Conservation (phyloP, 257 asterid genomes). For the Solanum arcanum region DNA sequence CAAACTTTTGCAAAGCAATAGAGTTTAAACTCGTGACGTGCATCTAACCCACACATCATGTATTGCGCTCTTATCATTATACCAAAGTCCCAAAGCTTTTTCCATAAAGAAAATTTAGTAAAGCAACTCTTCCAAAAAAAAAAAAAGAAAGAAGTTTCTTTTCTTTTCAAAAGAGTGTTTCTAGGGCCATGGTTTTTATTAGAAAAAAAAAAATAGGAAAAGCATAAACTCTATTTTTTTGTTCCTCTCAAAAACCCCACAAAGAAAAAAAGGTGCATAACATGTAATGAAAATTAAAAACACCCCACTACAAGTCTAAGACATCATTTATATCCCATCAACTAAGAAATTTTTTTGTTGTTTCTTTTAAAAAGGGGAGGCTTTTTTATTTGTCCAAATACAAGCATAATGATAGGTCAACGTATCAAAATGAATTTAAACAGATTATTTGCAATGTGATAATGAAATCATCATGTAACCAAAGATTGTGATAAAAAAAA, state of each 20-base stretch:
- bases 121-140: background rate
- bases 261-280: background rate
- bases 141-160: background rate
- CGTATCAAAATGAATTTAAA: background rate
- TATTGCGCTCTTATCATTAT: background rate
- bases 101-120: background rate
- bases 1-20: background rate
- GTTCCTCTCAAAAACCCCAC: background rate
- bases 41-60: background rate
- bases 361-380: background rate
- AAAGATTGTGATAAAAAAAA: background rate
- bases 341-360: background rate
- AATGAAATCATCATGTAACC: background rate
- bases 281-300: background rate
- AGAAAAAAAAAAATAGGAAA: background rate
- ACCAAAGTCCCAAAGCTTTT: background rate
- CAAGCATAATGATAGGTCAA: constrained; percentile 1
- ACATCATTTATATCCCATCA: constrained; percentile 1
- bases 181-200: background rate
- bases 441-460: background rate
- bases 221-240: background rate
- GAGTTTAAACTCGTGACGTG: background rate
- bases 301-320: background rate
- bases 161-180: background rate
- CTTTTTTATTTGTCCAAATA: background rate